Evolutionary conservation across 257 asterid species (phyloP).

Genomic region (Scutellaria galericulata): DNA sequence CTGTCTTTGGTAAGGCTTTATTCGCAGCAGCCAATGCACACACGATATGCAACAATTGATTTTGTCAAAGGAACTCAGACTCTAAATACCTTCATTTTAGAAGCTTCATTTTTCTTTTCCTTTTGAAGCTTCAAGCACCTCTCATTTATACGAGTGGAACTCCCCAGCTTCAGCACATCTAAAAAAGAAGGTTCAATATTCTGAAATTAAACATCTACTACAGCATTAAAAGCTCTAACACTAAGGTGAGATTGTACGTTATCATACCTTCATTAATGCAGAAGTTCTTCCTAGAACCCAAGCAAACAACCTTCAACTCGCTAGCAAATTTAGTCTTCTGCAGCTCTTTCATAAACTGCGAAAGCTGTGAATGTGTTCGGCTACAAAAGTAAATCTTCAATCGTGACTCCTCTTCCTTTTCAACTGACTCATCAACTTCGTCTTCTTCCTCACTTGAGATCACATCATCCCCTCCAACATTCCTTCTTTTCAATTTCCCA

Average conservation of each 20-base stretch:
- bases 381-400: slow-evolving; percentile 86
- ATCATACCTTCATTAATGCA: slow-evolving; percentile 89
- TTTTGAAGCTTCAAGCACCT: slow-evolving; percentile 93
- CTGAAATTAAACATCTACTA: slow-evolving; percentile 23
- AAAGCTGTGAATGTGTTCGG: slow-evolving; percentile 97
- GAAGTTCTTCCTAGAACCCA: slow-evolving; percentile 92
- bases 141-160: slow-evolving; percentile 75
- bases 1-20: not conserved
- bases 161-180: slow-evolving; percentile 83
- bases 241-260: slow-evolving; percentile 13
- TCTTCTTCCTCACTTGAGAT: slow-evolving; percentile 80
- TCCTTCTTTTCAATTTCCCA: slow-evolving; percentile 62
- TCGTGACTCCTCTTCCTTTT: slow-evolving; percentile 58
- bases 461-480: slow-evolving; percentile 46
- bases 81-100: slow-evolving; percentile 69
- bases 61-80: not conserved
- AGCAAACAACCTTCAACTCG: slow-evolving; percentile 77
- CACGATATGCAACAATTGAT: too few relatives aligned
- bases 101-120: slow-evolving; percentile 56
- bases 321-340: slow-evolving; percentile 77
- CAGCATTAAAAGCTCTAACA: slow-evolving; percentile 8
- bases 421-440: slow-evolving; percentile 45
- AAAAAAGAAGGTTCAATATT: slow-evolving; percentile 36
- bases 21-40: not conserved
- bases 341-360: slow-evolving; percentile 93